Conservation (phyloP, 805 yeast genomes). For the Dipodascopsis uninucleata region DNA sequence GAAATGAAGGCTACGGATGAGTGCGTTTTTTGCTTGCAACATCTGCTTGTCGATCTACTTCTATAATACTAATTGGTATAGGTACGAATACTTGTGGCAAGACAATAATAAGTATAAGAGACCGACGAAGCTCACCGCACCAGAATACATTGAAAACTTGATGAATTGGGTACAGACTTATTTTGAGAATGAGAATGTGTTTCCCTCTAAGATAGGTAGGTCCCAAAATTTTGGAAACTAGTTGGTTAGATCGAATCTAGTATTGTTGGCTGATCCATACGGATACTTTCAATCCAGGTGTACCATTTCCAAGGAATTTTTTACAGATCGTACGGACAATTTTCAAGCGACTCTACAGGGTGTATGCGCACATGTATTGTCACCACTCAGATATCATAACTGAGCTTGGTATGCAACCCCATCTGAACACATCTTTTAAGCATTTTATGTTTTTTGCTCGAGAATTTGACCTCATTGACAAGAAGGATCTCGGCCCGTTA, state of each 20-base stretch:
- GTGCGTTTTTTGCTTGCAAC: too few species aligned
- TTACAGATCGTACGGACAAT: constrained; percentile 76
- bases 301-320: constrained; percentile 87
- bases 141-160: constrained; percentile 87
- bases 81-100: constrained; percentile 86
- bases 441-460: constrained; percentile 85
- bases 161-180: constrained; percentile 95
- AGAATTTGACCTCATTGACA: constrained; percentile 73
- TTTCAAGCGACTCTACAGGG: constrained; percentile 84
- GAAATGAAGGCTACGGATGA: constrained; percentile 97
- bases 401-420: constrained; percentile 88
- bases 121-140: constrained; percentile 88
- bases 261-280: neutral
- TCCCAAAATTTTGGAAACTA: neutral
- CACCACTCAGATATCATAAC: constrained; percentile 95
- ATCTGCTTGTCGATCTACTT: neutral
- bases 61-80: neutral
- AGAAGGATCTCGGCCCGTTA: constrained; percentile 88
- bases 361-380: constrained; percentile 95
- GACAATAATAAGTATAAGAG: constrained; percentile 58
- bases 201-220: constrained; percentile 77
- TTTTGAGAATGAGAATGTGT: constrained; percentile 82
- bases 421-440: constrained; percentile 87
- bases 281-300: constrained; percentile 33
- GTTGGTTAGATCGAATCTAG: neutral